Conservation (phyloP, 2,329 filamentous ascomycete species). For the Pseudogymnoascus sp. region DNA sequence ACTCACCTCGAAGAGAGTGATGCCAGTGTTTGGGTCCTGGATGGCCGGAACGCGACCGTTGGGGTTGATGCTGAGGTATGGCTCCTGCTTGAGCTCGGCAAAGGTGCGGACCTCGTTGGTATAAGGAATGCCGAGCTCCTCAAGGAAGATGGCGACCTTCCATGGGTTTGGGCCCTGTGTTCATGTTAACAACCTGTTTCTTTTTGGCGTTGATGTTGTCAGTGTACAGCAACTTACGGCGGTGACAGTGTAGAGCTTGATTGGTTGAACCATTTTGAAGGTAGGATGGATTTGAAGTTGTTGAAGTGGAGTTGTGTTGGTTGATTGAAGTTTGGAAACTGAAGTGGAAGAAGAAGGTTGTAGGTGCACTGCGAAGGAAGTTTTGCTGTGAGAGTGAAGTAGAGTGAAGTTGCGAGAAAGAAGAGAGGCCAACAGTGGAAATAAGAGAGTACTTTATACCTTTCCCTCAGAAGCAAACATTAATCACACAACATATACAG, state of each 20-base stretch:
- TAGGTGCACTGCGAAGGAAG: neutral
- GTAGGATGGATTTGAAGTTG: neutral
- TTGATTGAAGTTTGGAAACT: neutral
- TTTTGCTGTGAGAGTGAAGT: neutral
- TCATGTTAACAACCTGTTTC: neutral
- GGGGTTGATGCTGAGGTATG: constrained; percentile 26
- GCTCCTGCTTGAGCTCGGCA: constrained; percentile 30
- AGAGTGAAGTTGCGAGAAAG: neutral
- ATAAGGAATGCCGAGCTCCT: constrained; percentile 36
- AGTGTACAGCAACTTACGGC: neutral
- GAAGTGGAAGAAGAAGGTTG: neutral
- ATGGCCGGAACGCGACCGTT: constrained; percentile 22
- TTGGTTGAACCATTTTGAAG: constrained; percentile 7
- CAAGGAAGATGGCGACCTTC: constrained; percentile 37
- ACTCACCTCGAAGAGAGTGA: constrained; percentile 33
- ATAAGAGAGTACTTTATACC: neutral
- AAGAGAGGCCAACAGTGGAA: neutral
- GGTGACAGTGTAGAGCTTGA: constrained; percentile 4
- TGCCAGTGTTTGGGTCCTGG: constrained; percentile 33
- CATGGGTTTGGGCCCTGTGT: constrained; percentile 12
- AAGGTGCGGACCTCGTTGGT: constrained; percentile 26
- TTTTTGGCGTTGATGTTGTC: neutral
- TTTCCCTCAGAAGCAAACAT: neutral
- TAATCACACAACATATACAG: neutral
- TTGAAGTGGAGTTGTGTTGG: neutral